phyloP scores from a whole-genome alignment of 352 stramenopile species.

The Pythium scleroteichum region DNA sequence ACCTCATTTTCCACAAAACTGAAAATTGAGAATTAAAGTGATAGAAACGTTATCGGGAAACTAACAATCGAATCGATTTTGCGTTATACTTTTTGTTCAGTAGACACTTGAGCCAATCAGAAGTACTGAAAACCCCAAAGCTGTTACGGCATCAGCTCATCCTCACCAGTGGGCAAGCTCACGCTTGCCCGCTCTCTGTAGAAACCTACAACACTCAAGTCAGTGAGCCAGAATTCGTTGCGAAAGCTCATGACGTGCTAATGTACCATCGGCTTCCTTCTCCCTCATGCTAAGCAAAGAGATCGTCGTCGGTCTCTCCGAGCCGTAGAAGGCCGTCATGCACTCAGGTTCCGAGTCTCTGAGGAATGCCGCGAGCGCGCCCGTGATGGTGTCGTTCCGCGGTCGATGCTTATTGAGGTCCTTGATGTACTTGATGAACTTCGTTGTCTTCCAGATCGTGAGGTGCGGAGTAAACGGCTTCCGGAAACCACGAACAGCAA shows the following conservation, averaged over 20 bases:
- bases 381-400: background rate
- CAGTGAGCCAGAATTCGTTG: background rate
- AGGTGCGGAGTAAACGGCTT: conserved; percentile 43
- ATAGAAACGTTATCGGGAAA: too few species aligned
- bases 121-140: too few species aligned
- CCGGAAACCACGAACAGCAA: conserved; percentile 33
- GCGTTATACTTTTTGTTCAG: too few species aligned
- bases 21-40: too few species aligned
- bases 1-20: too few species aligned
- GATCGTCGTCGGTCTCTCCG: conserved; percentile 25
- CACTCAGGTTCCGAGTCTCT: background rate
- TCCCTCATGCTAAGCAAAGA: conserved; percentile 37
- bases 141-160: too few species aligned
- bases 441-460: conserved; percentile 49
- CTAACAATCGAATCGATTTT: too few species aligned
- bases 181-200: background rate
- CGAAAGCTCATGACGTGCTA: background rate
- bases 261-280: conserved; percentile 16
- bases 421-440: conserved; percentile 30
- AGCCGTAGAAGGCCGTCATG: conserved; percentile 12
- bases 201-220: background rate
- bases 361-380: background rate
- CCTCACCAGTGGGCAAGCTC: background rate
- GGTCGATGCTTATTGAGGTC: conserved; percentile 26
- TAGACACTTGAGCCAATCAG: too few species aligned